phyloP scores from a whole-genome alignment of 306 rosid genomes.

The Betula pendula region DNA sequence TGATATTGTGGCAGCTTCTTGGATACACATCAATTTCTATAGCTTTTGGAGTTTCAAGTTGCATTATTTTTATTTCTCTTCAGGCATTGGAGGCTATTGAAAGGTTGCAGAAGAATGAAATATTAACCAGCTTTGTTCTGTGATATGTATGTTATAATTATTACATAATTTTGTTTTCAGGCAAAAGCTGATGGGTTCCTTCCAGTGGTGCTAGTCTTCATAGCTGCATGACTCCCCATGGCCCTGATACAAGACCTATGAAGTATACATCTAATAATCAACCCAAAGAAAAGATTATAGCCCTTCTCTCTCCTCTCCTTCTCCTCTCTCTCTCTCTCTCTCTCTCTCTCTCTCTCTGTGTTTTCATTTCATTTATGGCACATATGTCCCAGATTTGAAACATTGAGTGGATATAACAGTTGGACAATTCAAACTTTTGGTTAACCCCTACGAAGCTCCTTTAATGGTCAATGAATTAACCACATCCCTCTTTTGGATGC shows the following conservation, averaged over 20 bases:
- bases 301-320: too few relatives aligned
- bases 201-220: slow-evolving; percentile 95
- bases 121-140: neutral
- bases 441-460: neutral
- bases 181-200: slow-evolving; percentile 89
- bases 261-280: slow-evolving; percentile 54
- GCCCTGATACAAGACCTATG: slow-evolving; percentile 94
- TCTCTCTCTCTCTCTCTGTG: too few relatives aligned
- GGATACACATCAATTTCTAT: neutral
- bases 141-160: neutral
- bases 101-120: slow-evolving; percentile 70
- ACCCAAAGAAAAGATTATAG: too few relatives aligned
- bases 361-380: too few relatives aligned
- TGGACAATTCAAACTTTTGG: too few relatives aligned
- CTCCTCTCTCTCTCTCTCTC: neutral
- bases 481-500: neutral
- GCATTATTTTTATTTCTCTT: slow-evolving; percentile 22
- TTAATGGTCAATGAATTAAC: neutral
- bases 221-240: slow-evolving; percentile 98
- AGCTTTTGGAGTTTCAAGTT: neutral
- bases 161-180: slow-evolving; percentile 39
- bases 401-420: neutral
- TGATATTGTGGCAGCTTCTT: neutral
- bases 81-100: slow-evolving; percentile 98
- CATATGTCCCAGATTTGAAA: too few relatives aligned